Evolutionary conservation across 1,284 basidiomycete genomes (phyloP), one percentile per base, ranked within the genome.

Genomic region (Prillingera fragicola): DNA sequence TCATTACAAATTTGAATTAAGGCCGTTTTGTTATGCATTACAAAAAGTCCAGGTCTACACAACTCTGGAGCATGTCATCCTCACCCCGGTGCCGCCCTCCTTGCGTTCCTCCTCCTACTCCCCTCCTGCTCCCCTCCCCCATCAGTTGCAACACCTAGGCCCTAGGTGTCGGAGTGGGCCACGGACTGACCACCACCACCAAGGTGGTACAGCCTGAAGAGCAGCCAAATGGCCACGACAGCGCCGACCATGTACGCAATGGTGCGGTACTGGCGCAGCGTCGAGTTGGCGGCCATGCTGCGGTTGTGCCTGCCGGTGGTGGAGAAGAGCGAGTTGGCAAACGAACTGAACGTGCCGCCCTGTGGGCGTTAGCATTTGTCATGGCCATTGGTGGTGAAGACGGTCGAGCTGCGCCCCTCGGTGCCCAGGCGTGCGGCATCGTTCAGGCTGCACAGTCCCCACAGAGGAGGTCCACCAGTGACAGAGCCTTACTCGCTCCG

Each of bases 241-340:
- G 42, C 63, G 17, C 56, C 55, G 28, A 70, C 64, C 25, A 68
- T 53, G 43, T 65, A 68, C 15, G 61, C 63, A 18, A 70, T 67
- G 10, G 55, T 62, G 31, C 67, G 50, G 45, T 70, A 70, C 49
- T 70, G 67, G 28, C 67, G 34, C 17, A 67, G 39, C 3, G 64
- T 63, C 25, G 62, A 65, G 38, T 54, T 60, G 13, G 57, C 38
- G 3, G 67, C 65, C 50, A 70, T 62, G 8, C 62, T 59, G 24
- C 67, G 60, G 22, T 56, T 57, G 47, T 70, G 67, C 47, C 62
- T 65, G 4, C 60, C 50, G n/a, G 63, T 62, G 2, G 67, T 68
- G 18, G 67, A 70, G 54, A 70, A 65, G 44, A 70, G 61, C 26
- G 64, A 67, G 45, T 63, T 63, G 32, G 65, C 57, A 44, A 70